Percentiles rank a stretch among this genome's conserved stretches.
Evolutionary conservation across 129 eudicot species (phyloP).

Genomic region (Escallonia rubra): DNA sequence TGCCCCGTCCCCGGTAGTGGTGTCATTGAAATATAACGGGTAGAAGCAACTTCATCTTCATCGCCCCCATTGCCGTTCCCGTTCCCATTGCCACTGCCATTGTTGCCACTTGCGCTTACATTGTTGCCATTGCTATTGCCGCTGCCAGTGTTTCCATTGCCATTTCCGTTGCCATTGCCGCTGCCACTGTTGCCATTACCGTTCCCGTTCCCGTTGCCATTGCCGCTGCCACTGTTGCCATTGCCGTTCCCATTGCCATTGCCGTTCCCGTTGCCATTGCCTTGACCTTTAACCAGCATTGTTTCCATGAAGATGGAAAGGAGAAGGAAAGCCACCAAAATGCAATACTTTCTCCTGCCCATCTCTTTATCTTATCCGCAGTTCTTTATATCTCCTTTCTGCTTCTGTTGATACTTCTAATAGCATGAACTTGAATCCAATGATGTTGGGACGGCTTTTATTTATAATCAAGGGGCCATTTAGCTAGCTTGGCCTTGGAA

Average conservation of each 20-base stretch:
- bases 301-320: conserved; percentile 32
- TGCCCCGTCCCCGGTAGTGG: conserved; percentile 34
- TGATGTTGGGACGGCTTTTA: not conserved
- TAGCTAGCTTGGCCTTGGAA: not conserved
- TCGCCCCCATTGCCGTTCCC: not conserved
- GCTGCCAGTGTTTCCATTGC: not conserved
- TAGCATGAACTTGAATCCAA: not conserved
- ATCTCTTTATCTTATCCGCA: conserved; percentile 8
- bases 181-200: conserved; percentile 18
- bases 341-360: conserved; percentile 32
- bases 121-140: conserved; percentile 3
- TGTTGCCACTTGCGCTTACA: not conserved
- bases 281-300: conserved; percentile 21
- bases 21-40: conserved; percentile 24
- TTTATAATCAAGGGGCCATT: not conserved
- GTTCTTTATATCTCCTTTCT: not conserved
- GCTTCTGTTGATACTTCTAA: not conserved
- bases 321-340: conserved; percentile 43
- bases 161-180: not conserved
- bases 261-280: conserved; percentile 18
- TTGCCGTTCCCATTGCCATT: conserved; percentile 10
- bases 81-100: conserved; percentile 1
- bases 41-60: not conserved
- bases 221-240: conserved; percentile 13
- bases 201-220: conserved; percentile 18